phyloP scores from a whole-genome alignment of 2,329 filamentous ascomycete genomes.

The Pyrenochaeta sp. region DNA sequence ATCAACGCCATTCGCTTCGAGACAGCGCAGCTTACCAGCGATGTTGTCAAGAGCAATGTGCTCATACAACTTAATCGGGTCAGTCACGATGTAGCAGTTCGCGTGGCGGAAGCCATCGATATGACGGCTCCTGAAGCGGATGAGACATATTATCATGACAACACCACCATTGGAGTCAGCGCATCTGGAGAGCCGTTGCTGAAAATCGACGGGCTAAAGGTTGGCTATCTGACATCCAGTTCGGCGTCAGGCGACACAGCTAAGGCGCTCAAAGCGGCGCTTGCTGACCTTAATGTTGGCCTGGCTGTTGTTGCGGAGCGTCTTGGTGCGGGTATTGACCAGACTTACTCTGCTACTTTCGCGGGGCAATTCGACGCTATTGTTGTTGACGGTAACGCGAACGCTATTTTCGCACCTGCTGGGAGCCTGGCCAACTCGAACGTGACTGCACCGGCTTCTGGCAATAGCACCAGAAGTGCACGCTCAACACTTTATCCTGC shows the following conservation, averaged over 20 bases:
- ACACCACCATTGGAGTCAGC: conserved; percentile 69
- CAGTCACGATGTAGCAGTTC: conserved; percentile 71
- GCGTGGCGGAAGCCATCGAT: conserved; percentile 70
- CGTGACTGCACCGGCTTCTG: conserved; percentile 26
- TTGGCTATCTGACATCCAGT: conserved; percentile 68
- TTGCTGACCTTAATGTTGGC: conserved; percentile 63
- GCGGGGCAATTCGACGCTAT: conserved; percentile 70
- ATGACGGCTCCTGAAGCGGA: conserved; percentile 67
- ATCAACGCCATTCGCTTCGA: conserved; percentile 80
- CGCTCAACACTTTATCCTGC: conserved; percentile 68
- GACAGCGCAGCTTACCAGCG: conserved; percentile 66
- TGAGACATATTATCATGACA: conserved; percentile 72
- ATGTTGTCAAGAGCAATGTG: conserved; percentile 69
- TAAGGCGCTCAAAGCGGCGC: conserved; percentile 63
- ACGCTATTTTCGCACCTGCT: conserved; percentile 62
- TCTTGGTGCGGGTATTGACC: conserved; percentile 62
- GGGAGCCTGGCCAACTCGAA: conserved; percentile 37
- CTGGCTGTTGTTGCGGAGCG: conserved; percentile 69
- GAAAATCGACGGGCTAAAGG: conserved; percentile 68
- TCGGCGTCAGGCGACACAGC: conserved; percentile 53
- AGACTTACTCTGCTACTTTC: conserved; percentile 72
- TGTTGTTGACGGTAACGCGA: conserved; percentile 65
- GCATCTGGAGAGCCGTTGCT: conserved; percentile 67
- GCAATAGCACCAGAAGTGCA: conserved; percentile 30
- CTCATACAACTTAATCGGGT: conserved; percentile 74